A percentile compares a stretch with the other conserved stretches of the same genome.
Conservation (phyloP, 352 stramenopile species). For the Globisporangium apiculatum region DNA sequence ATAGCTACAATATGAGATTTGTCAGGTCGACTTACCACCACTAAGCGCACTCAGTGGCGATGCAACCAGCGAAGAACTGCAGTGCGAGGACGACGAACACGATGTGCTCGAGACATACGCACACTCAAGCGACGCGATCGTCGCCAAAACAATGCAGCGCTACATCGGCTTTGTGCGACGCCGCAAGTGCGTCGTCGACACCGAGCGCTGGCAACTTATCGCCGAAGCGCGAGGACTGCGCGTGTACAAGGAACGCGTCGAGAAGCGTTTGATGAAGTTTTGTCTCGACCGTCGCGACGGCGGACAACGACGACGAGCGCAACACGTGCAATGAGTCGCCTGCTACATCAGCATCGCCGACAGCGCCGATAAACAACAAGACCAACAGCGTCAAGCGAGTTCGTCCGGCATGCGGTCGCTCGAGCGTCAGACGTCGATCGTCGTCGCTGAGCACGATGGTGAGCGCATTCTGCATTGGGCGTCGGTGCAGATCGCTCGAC, state of each 20-base stretch:
- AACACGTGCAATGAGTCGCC: constrained; percentile 10
- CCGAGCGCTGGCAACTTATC: constrained; percentile 32
- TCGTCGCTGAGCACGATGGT: constrained; percentile 29
- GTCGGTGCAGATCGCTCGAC: constrained; percentile 34
- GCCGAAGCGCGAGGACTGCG: constrained; percentile 32
- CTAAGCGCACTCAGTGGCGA: too few species aligned
- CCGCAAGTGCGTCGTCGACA: too few species aligned
- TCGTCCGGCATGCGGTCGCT: not conserved
- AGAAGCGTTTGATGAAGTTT: constrained; percentile 11
- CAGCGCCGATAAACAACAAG: too few species aligned
- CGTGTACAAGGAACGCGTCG: constrained; percentile 47
- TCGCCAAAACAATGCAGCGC: constrained; percentile 40
- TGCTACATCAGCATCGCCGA: not conserved
- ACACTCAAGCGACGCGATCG: constrained; percentile 40
- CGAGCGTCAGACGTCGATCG: constrained; percentile 10
- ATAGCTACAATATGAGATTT: too few species aligned
- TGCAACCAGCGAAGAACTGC: too few species aligned
- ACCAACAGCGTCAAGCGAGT: constrained; percentile 1
- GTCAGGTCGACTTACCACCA: too few species aligned
- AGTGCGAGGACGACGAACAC: not conserved
- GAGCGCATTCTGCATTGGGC: constrained; percentile 45
- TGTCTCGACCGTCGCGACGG: not conserved
- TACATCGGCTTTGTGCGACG: constrained; percentile 44
- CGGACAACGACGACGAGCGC: not conserved
- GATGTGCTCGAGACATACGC: constrained; percentile 31